These are phyloP conservation scores for Beauveria bassiana DNA, from an alignment of 2,329 filamentous ascomycete species.

Conservation along the genomic window DNA sequence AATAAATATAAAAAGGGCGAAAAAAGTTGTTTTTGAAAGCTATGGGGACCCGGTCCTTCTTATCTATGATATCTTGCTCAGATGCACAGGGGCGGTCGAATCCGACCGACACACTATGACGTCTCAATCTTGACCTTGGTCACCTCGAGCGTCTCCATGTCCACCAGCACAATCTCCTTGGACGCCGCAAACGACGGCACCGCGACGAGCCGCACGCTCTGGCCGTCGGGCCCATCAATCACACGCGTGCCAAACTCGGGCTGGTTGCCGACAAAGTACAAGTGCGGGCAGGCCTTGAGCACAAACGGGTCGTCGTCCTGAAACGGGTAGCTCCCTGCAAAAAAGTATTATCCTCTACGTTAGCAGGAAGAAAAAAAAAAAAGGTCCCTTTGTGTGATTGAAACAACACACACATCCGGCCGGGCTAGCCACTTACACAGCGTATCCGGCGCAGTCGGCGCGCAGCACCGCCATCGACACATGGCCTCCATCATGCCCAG, in stretches of 20 bases:
- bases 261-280: slow-evolving; percentile 87
- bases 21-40: too few species aligned
- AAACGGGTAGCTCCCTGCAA: slow-evolving; percentile 84
- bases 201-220: slow-evolving; percentile 69
- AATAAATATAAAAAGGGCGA: too few species aligned
- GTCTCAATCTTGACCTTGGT: slow-evolving; percentile 56
- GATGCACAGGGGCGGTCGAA: too few species aligned
- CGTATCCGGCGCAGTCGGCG: slow-evolving; percentile 93
- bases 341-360: not conserved
- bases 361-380: not conserved
- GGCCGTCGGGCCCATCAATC: slow-evolving; percentile 58
- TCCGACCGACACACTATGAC: too few species aligned
- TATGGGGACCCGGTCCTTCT: too few species aligned
- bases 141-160: slow-evolving; percentile 76
- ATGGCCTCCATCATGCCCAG: slow-evolving; percentile 90
- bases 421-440: slow-evolving; percentile 56
- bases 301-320: slow-evolving; percentile 91
- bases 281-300: slow-evolving; percentile 73
- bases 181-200: slow-evolving; percentile 76
- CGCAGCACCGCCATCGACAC: slow-evolving; percentile 83
- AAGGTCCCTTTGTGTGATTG: not conserved
- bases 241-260: slow-evolving; percentile 66
- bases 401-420: too few species aligned
- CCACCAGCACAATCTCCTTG: slow-evolving; percentile 73
- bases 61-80: too few species aligned